Evolutionary conservation across 192 early-diverging fungal species (phyloP).

Genomic region (Backusella macrospora): DNA sequence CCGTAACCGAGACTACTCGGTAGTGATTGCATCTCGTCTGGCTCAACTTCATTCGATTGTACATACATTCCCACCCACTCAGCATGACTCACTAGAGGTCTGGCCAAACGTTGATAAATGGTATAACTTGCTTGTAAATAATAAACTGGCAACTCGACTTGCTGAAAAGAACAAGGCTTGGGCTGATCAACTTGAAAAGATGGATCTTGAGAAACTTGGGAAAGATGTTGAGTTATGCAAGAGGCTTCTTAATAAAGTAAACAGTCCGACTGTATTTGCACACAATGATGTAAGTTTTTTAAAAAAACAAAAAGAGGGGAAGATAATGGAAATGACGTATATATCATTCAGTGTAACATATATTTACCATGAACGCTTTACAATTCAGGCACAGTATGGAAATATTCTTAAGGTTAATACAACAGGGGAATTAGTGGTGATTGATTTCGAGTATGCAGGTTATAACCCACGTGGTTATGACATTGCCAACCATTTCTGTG

Average conservation of each 20-base stretch:
- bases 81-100: slow-evolving; percentile 51
- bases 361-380: neutral
- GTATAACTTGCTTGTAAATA: slow-evolving; percentile 45
- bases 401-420: slow-evolving; percentile 72
- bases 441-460: slow-evolving; percentile 83
- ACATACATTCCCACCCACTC: slow-evolving; percentile 60
- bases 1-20: slow-evolving; percentile 61
- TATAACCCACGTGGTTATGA: slow-evolving; percentile 81
- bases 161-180: slow-evolving; percentile 4
- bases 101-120: slow-evolving; percentile 72
- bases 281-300: slow-evolving; percentile 77
- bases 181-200: neutral
- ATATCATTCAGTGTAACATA: neutral
- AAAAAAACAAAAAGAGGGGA: neutral
- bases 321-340: neutral
- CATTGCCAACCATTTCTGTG: slow-evolving; percentile 83
- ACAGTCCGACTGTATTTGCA: slow-evolving; percentile 76
- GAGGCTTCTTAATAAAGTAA: slow-evolving; percentile 32
- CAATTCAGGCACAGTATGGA: slow-evolving; percentile 74
- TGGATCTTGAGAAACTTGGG: slow-evolving; percentile 52
- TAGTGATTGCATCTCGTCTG: slow-evolving; percentile 71
- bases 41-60: slow-evolving; percentile 72
- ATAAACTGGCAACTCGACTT: neutral
- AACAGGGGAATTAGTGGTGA: slow-evolving; percentile 63
- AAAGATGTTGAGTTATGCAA: slow-evolving; percentile 52